Evolutionary conservation across 2,329 filamentous ascomycete genomes (phyloP).

Genomic region (Ceratocystis diversiconidia): DNA sequence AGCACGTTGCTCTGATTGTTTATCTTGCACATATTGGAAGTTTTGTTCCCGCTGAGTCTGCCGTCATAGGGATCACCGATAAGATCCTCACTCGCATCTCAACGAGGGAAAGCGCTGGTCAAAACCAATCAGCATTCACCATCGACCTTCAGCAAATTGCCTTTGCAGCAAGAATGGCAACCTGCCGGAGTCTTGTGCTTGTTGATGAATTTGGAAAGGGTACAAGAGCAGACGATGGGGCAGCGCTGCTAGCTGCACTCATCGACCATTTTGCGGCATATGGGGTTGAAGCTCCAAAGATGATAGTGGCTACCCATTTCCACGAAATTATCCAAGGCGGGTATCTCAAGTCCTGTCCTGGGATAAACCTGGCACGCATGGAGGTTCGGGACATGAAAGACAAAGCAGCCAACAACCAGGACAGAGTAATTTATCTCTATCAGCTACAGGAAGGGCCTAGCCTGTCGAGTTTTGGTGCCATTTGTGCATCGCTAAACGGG

Average conservation of each 20-base stretch:
- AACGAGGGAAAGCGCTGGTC: constrained; percentile 50
- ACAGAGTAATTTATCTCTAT: constrained; percentile 63
- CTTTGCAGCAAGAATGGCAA: constrained; percentile 60
- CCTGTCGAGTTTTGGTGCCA: constrained; percentile 68
- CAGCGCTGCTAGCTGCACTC: constrained; percentile 43
- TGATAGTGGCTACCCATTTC: constrained; percentile 49
- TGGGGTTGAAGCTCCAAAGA: constrained; percentile 35
- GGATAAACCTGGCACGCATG: constrained; percentile 54
- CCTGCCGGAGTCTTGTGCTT: constrained; percentile 64
- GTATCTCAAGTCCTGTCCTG: constrained; percentile 30
- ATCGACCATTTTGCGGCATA: constrained; percentile 41
- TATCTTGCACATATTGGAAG: constrained; percentile 88
- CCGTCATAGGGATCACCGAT: constrained; percentile 75
- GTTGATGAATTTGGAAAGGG: constrained; percentile 80
- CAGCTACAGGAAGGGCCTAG: constrained; percentile 53
- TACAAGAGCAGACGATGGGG: constrained; percentile 43
- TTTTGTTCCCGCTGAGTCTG: constrained; percentile 69
- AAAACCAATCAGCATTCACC: constrained; percentile 47
- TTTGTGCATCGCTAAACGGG: constrained; percentile 77
- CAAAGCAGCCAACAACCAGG: constrained; percentile 35
- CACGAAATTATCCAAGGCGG: constrained; percentile 58
- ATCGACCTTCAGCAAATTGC: constrained; percentile 81
- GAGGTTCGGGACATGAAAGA: constrained; percentile 44
- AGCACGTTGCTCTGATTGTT: constrained; percentile 79
- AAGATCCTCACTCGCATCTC: constrained; percentile 80